Conservation (phyloP, 805 yeast species). For the Metschnikowia cubensis region DNA sequence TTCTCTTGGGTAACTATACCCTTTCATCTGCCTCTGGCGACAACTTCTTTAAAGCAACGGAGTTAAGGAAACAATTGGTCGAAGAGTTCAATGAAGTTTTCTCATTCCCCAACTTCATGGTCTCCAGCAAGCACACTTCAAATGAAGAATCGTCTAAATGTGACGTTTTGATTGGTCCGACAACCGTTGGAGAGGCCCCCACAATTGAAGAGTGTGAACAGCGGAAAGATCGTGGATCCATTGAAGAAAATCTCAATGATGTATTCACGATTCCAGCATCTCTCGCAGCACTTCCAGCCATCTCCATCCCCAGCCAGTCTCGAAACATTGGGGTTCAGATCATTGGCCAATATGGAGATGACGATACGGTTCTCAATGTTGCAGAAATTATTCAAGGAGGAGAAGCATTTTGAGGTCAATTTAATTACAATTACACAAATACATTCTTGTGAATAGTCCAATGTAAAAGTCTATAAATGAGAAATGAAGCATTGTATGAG, state of each 20-base stretch:
- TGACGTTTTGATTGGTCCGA: slow-evolving; percentile 74
- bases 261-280: slow-evolving; percentile 87
- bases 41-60: slow-evolving; percentile 74
- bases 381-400: slow-evolving; percentile 16
- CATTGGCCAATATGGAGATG: slow-evolving; percentile 85
- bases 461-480: slow-evolving; percentile 3
- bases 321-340: slow-evolving; percentile 62
- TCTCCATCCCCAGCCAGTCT: slow-evolving; percentile 60
- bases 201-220: slow-evolving; percentile 41
- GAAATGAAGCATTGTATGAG: slow-evolving; percentile 3
- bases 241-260: slow-evolving; percentile 74
- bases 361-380: slow-evolving; percentile 50
- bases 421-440: not conserved
- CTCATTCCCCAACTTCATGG: slow-evolving; percentile 41
- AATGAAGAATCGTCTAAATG: slow-evolving; percentile 13
- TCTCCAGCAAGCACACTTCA: not conserved
- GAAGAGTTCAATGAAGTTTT: slow-evolving; percentile 67
- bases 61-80: slow-evolving; percentile 56
- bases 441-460: not conserved
- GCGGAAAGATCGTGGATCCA: slow-evolving; percentile 36
- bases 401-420: not conserved
- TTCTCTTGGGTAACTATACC: slow-evolving; percentile 81
- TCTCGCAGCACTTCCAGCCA: slow-evolving; percentile 85
- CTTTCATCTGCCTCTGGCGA: slow-evolving; percentile 71
- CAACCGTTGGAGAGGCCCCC: slow-evolving; percentile 58